Percentiles rank a stretch among this genome's conserved stretches.
Evolutionary conservation across 2,329 filamentous ascomycete species (phyloP).

Genomic region (Cryphonectria radicalis): DNA sequence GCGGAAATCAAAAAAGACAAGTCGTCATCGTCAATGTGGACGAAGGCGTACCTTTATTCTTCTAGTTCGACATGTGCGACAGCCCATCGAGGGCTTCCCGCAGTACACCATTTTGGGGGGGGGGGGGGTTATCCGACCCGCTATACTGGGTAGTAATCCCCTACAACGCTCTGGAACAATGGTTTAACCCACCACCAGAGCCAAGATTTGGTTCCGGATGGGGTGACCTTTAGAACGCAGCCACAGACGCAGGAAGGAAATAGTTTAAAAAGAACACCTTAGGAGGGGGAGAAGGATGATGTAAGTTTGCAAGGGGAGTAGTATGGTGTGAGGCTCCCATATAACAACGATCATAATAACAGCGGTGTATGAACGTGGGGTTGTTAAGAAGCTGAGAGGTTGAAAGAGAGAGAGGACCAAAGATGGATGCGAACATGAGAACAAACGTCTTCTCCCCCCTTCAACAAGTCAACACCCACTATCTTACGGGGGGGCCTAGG

Average conservation of each 20-base stretch:
- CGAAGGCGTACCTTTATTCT: conserved; percentile 67
- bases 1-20: background rate
- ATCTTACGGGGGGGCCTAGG: background rate
- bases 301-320: background rate
- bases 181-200: background rate
- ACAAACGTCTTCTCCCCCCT: background rate
- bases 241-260: background rate
- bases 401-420: background rate
- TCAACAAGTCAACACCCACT: background rate
- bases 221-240: background rate
- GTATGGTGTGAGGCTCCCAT: background rate
- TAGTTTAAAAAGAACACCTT: background rate
- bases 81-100: conserved; percentile 69
- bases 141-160: background rate
- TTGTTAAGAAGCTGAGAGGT: background rate
- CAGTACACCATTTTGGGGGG: conserved; percentile 65
- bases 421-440: background rate
- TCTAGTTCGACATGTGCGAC: conserved; percentile 73
- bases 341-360: background rate
- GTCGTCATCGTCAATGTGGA: background rate
- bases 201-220: background rate
- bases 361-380: background rate
- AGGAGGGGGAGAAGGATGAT: background rate
- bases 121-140: conserved; percentile 1
- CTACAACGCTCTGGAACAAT: background rate